These are phyloP conservation scores for Thielaviopsis musarum DNA, from an alignment of 2,329 filamentous ascomycete species.

Conservation along the genomic window DNA sequence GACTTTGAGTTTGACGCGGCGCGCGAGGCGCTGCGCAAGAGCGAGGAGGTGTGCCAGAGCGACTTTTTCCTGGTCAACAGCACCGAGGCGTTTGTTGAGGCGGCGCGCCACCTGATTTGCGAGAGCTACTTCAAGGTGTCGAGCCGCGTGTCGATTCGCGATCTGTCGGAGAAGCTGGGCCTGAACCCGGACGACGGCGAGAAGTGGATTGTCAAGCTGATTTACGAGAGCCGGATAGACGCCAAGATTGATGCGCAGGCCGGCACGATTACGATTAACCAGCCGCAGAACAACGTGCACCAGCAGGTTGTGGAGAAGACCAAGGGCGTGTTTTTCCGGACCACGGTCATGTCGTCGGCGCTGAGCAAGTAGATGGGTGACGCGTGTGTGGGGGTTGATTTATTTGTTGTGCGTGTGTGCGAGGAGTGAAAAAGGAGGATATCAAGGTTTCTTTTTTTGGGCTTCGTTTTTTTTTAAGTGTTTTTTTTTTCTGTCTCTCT, in stretches of 20 bases:
- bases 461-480: neutral
- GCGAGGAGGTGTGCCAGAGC: slow-evolving; percentile 76
- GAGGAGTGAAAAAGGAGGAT: too few species aligned
- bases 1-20: slow-evolving; percentile 83
- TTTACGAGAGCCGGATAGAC: slow-evolving; percentile 90
- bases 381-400: neutral
- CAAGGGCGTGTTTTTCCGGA: slow-evolving; percentile 97
- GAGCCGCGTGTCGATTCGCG: slow-evolving; percentile 94
- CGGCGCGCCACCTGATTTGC: slow-evolving; percentile 88
- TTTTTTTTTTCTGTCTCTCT: neutral
- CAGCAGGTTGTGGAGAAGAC: slow-evolving; percentile 99
- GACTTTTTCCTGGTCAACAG: slow-evolving; percentile 90
- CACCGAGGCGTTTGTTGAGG: slow-evolving; percentile 80
- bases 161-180: slow-evolving; percentile 80
- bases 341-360: slow-evolving; percentile 71
- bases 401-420: neutral
- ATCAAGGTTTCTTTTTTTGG: neutral
- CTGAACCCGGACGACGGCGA: slow-evolving; percentile 89
- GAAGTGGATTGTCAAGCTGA: slow-evolving; percentile 99
- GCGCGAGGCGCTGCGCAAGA: slow-evolving; percentile 66
- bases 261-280: slow-evolving; percentile 98
- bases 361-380: slow-evolving; percentile 30
- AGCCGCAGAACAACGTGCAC: slow-evolving; percentile 95
- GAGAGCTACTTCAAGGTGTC: slow-evolving; percentile 99
- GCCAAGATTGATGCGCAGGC: slow-evolving; percentile 99